Conservation (phyloP, 2,329 filamentous ascomycete species). For the Nannizzia gypsea region DNA sequence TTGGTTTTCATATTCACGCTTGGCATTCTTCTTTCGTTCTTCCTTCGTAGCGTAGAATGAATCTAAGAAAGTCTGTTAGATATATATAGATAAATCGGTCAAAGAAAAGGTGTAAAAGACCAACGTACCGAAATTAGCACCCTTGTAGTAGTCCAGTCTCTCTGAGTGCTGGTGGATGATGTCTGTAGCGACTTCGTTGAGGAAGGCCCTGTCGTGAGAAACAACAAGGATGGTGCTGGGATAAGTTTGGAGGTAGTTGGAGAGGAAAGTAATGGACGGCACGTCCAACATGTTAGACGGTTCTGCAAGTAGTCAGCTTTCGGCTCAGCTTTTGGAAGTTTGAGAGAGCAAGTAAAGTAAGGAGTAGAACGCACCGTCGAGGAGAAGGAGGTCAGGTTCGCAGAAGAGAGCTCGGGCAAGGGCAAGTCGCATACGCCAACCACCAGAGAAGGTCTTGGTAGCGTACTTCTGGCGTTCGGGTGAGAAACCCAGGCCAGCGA, state of each 20-base stretch:
- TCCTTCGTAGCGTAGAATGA: conserved; percentile 96
- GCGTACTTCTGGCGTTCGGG: conserved; percentile 80
- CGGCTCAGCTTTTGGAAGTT: neutral
- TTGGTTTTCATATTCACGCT: conserved; percentile 97
- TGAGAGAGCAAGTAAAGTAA: neutral
- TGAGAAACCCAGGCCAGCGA: conserved; percentile 95
- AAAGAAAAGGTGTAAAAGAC: neutral
- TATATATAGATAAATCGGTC: neutral
- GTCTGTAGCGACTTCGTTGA: conserved; percentile 98
- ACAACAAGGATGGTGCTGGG: conserved; percentile 93
- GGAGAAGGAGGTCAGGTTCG: conserved; percentile 86
- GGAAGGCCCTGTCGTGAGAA: conserved; percentile 96
- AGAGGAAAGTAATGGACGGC: conserved; percentile 96
- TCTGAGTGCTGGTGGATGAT: conserved; percentile 98
- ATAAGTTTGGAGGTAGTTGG: conserved; percentile 86
- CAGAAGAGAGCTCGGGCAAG: conserved; percentile 93
- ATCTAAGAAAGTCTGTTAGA: conserved; percentile 38
- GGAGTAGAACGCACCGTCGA: conserved; percentile 49
- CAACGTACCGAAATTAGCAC: conserved; percentile 65
- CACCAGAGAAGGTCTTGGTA: conserved; percentile 96
- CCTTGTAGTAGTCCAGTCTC: conserved; percentile 94
- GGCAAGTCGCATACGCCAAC: conserved; percentile 98
- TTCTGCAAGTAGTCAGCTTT: conserved; percentile 43
- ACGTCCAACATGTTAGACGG: conserved; percentile 99
- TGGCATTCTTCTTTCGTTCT: conserved; percentile 89